Conservation (phyloP, 2,329 filamentous ascomycete species). For the Pochonia chlamydosporia region DNA sequence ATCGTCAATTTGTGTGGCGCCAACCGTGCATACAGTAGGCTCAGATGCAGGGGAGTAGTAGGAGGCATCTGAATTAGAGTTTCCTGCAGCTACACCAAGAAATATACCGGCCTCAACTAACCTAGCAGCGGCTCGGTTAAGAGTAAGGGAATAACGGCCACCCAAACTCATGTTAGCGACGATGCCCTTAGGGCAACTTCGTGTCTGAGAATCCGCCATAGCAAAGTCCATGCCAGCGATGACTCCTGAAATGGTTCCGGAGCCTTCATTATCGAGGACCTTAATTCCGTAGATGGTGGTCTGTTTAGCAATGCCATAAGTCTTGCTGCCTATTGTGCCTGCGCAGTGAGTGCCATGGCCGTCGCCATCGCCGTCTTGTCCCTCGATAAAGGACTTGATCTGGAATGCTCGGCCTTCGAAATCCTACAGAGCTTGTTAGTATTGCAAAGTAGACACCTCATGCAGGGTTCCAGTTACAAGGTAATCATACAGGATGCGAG, state of each 20-base stretch:
- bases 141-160: conserved; percentile 31
- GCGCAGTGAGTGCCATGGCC: conserved; percentile 25
- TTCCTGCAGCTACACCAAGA: conserved; percentile 46
- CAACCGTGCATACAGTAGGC: conserved; percentile 44
- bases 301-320: conserved; percentile 34
- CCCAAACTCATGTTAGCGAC: conserved; percentile 49
- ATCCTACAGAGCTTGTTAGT: conserved; percentile 17
- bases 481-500: conserved; percentile 26
- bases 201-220: conserved; percentile 22
- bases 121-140: conserved; percentile 39
- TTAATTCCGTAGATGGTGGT: conserved; percentile 32
- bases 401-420: conserved; percentile 34
- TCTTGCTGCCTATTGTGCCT: conserved; percentile 24
- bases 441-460: too few relatives aligned
- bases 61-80: conserved; percentile 36
- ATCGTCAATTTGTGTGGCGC: conserved; percentile 35
- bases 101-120: conserved; percentile 37
- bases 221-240: conserved; percentile 35
- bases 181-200: conserved; percentile 30
- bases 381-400: conserved; percentile 26
- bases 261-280: conserved; percentile 26
- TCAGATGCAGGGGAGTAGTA: conserved; percentile 42
- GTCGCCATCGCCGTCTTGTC: conserved; percentile 16
- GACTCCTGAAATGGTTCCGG: conserved; percentile 29
- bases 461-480: too few relatives aligned